phyloP scores from a whole-genome alignment of 768 basidiomycete genomes.

The Collybiopsis confluens region DNA sequence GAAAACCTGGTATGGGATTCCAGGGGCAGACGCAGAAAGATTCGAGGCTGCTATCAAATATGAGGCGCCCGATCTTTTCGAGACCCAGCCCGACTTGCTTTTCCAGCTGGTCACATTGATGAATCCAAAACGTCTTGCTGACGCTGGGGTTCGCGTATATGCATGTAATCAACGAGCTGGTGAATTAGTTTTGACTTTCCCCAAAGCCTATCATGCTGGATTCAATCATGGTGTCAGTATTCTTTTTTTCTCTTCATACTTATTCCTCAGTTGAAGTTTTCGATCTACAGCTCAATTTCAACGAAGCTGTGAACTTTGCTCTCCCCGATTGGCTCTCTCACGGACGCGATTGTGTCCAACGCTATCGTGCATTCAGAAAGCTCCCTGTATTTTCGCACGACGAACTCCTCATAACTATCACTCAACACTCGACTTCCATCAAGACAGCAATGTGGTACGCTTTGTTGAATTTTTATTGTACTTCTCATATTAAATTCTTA shows the following conservation, averaged over 20 bases:
- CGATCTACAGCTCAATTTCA: slow-evolving; percentile 83
- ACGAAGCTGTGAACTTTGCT: slow-evolving; percentile 98
- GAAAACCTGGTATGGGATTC: slow-evolving; percentile 99
- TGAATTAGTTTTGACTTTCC: slow-evolving; percentile 97
- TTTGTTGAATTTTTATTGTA: background rate
- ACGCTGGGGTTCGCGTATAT: slow-evolving; percentile 88
- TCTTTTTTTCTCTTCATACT: slow-evolving; percentile 8
- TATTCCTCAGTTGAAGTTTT: slow-evolving; percentile 18
- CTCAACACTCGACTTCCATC: slow-evolving; percentile 89
- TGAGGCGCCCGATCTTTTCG: slow-evolving; percentile 97
- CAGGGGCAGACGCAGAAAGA: slow-evolving; percentile 91
- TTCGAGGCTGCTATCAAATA: slow-evolving; percentile 94
- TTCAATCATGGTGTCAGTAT: slow-evolving; percentile 94
- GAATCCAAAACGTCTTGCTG: slow-evolving; percentile 83
- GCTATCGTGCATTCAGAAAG: slow-evolving; percentile 89
- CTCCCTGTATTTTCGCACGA: slow-evolving; percentile 98
- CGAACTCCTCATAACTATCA: slow-evolving; percentile 95
- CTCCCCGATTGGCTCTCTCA: slow-evolving; percentile 90
- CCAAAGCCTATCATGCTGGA: slow-evolving; percentile 95
- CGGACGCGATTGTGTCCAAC: slow-evolving; percentile 83
- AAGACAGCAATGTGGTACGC: slow-evolving; percentile 90
- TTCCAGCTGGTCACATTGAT: slow-evolving; percentile 98
- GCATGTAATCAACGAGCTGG: slow-evolving; percentile 96
- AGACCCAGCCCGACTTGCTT: slow-evolving; percentile 93
- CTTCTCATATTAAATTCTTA: background rate